Evolutionary conservation across 805 yeast genomes (phyloP), one percentile per base, ranked within the genome.

Genomic region (Metschnikowia santaceciliae): DNA sequence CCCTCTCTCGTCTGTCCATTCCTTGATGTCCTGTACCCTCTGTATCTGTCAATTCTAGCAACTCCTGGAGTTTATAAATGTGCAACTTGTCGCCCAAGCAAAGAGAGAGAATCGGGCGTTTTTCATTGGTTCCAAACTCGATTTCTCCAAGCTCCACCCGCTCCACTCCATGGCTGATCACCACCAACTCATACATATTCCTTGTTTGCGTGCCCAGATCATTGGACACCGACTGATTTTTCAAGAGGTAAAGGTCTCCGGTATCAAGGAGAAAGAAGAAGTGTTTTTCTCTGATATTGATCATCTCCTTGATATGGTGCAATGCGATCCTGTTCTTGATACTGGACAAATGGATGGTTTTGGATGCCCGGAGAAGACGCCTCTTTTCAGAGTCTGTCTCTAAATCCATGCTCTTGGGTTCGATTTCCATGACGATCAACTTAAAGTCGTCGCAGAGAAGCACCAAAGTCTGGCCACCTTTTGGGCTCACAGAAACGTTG

Each of bases 201-300:
- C 55, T 65, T 17, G 52, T 41, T 22, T 36, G 65, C 33, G 47
- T 56, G 5, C 51, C 48, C 26, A 46, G 22, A 13, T 39, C 49
- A 8, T 22, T n/a, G 11, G 42, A 14, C 10, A 14, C 22, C 11
- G 38, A 32, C 47, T 70, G 71, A 50, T 69, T 70, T 40, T 69
- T 71, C 46, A 74, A 59, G 3, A 74, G 57, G 50, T 56, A 71
- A 8, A 72, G 61, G 14, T 74, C 78, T 7, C 78, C 78, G n/a
- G 66, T 65, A 40, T 55, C 59, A 33, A 72, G 55, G 30, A 74
- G 54, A 38, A 74, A 66, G 37, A 73, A 53, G 46, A 73, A 70
- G 52, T 74, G 75, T 35, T 58, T 57, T 23, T 61, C 57, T 7
- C 62, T 59, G 5, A 72, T 55, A 61, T 68, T 60, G 11, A 56